phyloP scores from a whole-genome alignment of 768 basidiomycete genomes.

The Rhodosporidiobolus sp. region DNA sequence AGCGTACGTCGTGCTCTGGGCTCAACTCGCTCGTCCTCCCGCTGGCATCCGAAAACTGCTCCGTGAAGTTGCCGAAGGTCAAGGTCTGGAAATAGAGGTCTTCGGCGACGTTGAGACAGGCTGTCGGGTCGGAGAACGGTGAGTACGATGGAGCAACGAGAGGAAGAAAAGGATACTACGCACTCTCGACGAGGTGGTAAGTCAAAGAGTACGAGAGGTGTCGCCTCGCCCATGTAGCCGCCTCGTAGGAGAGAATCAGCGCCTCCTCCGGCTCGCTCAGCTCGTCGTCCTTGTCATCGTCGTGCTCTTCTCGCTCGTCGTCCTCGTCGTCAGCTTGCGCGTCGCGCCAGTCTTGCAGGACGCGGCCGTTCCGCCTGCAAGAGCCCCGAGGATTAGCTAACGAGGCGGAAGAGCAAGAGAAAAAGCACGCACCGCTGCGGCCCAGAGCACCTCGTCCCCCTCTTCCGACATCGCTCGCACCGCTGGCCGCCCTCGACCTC shows the following conservation, averaged over 20 bases:
- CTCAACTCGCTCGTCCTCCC: no score
- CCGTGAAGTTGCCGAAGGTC: no score
- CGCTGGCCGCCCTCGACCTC: conserved; percentile 2
- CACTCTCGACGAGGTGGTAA: conserved; percentile 15
- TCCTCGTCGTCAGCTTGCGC: background rate
- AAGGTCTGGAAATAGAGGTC: no score
- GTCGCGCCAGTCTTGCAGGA: no score
- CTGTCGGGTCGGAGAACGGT: background rate
- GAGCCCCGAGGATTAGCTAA: background rate
- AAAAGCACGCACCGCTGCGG: conserved; percentile 3
- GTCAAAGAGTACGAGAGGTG: conserved; percentile 11
- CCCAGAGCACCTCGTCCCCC: background rate
- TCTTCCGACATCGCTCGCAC: background rate
- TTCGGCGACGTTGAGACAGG: no score
- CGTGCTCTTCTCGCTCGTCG: background rate
- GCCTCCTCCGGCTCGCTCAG: background rate
- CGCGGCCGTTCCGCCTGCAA: no score
- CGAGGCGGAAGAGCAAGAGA: background rate
- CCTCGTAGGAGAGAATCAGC: no score
- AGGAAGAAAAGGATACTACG: background rate
- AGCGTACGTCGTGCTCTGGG: no score
- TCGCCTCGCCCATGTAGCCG: background rate
- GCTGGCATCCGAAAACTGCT: no score
- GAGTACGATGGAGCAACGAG: no score
- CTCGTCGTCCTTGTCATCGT: conserved; percentile 4